phyloP scores from a whole-genome alignment of 2,329 filamentous ascomycete genomes.

The Cadophora luteo-olivacea region DNA sequence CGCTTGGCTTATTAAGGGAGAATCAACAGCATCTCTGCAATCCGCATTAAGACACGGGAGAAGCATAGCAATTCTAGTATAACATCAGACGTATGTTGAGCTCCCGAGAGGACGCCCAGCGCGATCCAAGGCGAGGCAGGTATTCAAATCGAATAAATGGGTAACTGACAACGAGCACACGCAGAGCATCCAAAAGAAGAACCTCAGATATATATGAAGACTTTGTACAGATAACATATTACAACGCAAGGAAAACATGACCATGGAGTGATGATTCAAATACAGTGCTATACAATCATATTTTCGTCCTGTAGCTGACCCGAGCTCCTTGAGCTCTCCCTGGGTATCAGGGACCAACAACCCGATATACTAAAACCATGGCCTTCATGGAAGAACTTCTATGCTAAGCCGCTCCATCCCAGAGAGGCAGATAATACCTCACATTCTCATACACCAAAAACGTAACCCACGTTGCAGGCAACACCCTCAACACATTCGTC shows the following conservation, averaged over 20 bases:
- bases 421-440: conserved; percentile 69
- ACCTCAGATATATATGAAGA: background rate
- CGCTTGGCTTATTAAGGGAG: background rate
- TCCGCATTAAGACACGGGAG: background rate
- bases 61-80: too few species aligned
- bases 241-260: background rate
- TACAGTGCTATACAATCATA: background rate
- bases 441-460: conserved; percentile 98
- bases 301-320: background rate
- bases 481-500: conserved; percentile 86
- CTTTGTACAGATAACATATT: background rate
- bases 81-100: too few species aligned
- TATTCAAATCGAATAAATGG: too few species aligned
- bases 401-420: conserved; percentile 18
- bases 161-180: too few species aligned
- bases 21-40: background rate
- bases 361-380: too few species aligned
- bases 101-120: too few species aligned
- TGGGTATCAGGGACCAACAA: background rate
- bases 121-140: too few species aligned
- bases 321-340: background rate
- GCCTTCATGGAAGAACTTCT: background rate
- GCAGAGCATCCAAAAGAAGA: background rate
- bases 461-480: conserved; percentile 95
- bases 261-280: background rate